These are phyloP conservation scores for Rhizopus delemar DNA, from an alignment of 371 early-diverging fungal species.

Conservation along the genomic window DNA sequence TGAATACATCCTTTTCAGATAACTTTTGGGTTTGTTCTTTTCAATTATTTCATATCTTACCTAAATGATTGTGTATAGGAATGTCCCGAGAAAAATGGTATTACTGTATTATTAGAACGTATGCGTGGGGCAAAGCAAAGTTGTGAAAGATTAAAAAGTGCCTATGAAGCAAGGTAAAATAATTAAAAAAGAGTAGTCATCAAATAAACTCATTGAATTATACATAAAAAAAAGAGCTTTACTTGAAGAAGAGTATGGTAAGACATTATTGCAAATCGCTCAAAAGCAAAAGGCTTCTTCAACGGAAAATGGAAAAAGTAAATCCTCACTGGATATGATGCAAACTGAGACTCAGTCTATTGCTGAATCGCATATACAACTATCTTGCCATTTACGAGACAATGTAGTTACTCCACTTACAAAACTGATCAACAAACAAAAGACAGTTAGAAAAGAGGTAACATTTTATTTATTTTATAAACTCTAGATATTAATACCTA, in stretches of 20 bases:
- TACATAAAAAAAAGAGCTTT: conserved; percentile 18
- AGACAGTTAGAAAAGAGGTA: conserved; percentile 24
- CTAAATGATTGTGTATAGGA: conserved; percentile 13
- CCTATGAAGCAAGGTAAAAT: conserved; percentile 31
- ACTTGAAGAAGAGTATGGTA: conserved; percentile 31
- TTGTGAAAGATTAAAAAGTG: conserved; percentile 25
- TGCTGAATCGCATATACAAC: conserved; percentile 27
- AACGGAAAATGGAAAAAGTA: conserved; percentile 23
- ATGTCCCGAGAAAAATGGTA: conserved; percentile 28
- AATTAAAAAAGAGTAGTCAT: neutral
- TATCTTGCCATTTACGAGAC: conserved; percentile 14
- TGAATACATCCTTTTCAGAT: neutral
- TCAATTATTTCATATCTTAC: neutral
- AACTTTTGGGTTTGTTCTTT: conserved; percentile 4
- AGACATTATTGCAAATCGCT: conserved; percentile 24
- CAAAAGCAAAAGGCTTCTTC: conserved; percentile 26
- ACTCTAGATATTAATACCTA: neutral
- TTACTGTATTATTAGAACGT: conserved; percentile 22
- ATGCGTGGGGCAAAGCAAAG: conserved; percentile 36
- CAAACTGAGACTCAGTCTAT: conserved; percentile 17
- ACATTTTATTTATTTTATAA: neutral
- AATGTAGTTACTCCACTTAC: conserved; percentile 15
- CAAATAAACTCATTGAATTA: neutral
- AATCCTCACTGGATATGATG: conserved; percentile 18
- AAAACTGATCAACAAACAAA: conserved; percentile 22